These are phyloP conservation scores for Apostasia ramifera DNA, from an alignment of 106 monocot genomes.

Conservation along the genomic window DNA sequence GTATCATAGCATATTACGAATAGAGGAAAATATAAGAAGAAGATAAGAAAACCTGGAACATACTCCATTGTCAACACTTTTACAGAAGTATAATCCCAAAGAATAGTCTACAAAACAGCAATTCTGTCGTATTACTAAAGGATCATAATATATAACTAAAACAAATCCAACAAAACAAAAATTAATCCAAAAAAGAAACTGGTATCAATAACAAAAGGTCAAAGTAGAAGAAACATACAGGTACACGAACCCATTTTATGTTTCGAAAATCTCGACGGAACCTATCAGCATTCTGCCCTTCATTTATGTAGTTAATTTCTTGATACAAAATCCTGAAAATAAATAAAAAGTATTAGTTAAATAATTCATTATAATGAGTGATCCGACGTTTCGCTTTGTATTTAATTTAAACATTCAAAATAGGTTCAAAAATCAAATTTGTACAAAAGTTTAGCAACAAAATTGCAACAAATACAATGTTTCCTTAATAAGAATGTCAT, in stretches of 20 bases:
- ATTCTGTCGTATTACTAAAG: not conserved
- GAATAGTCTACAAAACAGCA: slow-evolving; percentile 43
- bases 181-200: not conserved
- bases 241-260: slow-evolving; percentile 95
- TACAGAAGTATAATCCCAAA: slow-evolving; percentile 87
- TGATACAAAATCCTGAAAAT: slow-evolving; percentile 77
- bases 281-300: slow-evolving; percentile 98
- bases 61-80: slow-evolving; percentile 95
- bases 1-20: too few species aligned
- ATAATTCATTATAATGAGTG: too few species aligned
- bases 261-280: slow-evolving; percentile 97
- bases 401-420: not conserved
- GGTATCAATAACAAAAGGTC: not conserved
- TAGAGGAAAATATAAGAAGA: not conserved
- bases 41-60: slow-evolving; percentile 53
- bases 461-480: too few species aligned
- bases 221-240: slow-evolving; percentile 58
- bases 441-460: too few species aligned
- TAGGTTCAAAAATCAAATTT: too few species aligned
- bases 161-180: not conserved
- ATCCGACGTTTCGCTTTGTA: too few species aligned
- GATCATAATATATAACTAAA: not conserved
- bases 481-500: too few species aligned
- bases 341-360: not conserved
- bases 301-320: slow-evolving; percentile 98